These are phyloP conservation scores for Colletotrichum costaricense DNA, from an alignment of 2,329 filamentous ascomycete species.

Conservation along the genomic window DNA sequence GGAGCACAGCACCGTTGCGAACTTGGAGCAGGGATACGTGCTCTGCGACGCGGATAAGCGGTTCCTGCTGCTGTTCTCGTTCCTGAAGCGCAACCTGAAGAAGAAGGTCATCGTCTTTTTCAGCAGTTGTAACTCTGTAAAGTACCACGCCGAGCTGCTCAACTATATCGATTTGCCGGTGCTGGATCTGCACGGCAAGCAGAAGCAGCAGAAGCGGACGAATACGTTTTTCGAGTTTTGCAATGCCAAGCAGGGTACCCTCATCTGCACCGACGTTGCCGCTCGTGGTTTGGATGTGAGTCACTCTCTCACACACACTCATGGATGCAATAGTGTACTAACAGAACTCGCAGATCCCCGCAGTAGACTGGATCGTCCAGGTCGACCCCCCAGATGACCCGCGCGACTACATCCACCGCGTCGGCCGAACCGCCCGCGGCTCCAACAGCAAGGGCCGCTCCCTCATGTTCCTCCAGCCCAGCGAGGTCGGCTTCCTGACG, in stretches of 20 bases:
- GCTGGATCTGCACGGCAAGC: constrained; percentile 89
- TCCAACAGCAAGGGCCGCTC: constrained; percentile 85
- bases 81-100: constrained; percentile 90
- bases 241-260: constrained; percentile 80
- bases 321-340: not conserved
- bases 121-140: constrained; percentile 90
- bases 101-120: constrained; percentile 99
- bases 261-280: constrained; percentile 97
- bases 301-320: constrained; percentile 19
- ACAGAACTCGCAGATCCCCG: constrained; percentile 16
- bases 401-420: constrained; percentile 93
- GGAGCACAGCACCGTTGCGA: constrained; percentile 91
- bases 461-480: constrained; percentile 92
- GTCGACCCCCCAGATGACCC: constrained; percentile 95
- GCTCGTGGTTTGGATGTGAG: constrained; percentile 89
- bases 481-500: constrained; percentile 90
- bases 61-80: constrained; percentile 93
- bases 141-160: constrained; percentile 94
- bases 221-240: constrained; percentile 98
- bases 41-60: constrained; percentile 93
- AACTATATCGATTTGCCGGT: constrained; percentile 98
- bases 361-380: constrained; percentile 96
- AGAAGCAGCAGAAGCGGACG: constrained; percentile 99
- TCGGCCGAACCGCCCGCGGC: constrained; percentile 92
- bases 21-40: constrained; percentile 95